Percentiles rank a stretch among this genome's conserved stretches.
Conservation (phyloP, 2,329 filamentous ascomycete genomes). For the Saccharata proteae region DNA sequence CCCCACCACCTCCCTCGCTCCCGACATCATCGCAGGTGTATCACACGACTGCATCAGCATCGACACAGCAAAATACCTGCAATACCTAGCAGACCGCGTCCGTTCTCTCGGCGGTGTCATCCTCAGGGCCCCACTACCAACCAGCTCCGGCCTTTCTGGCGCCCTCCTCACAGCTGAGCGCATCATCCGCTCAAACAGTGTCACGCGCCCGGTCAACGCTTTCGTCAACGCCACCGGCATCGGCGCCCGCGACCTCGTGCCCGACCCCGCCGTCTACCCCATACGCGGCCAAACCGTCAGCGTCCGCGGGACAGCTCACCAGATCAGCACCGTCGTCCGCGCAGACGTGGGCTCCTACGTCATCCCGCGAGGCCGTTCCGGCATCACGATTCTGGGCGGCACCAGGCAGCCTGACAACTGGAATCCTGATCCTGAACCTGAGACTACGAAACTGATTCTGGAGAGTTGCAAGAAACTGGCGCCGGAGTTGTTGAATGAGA, state of each 20-base stretch:
- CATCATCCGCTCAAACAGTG: conserved; percentile 1
- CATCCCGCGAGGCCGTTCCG: conserved; percentile 29
- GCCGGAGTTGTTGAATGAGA: conserved; percentile 21
- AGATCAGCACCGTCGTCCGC: conserved; percentile 12
- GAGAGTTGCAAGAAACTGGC: conserved; percentile 21
- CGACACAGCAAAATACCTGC: conserved; percentile 26
- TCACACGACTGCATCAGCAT: conserved; percentile 24
- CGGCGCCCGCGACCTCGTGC: conserved; percentile 24
- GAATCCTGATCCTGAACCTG: conserved; percentile 19
- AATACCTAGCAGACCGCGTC: conserved; percentile 21
- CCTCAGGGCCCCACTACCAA: conserved; percentile 19
- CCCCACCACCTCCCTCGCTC: conserved; percentile 10
- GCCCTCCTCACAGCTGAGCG: conserved; percentile 13
- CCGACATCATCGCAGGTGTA: conserved; percentile 14
- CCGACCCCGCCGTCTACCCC: conserved; percentile 25
- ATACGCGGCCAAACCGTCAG: conserved; percentile 35
- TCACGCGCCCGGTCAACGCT: conserved; percentile 8
- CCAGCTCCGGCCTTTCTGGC: conserved; percentile 14
- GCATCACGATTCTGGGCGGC: conserved; percentile 33
- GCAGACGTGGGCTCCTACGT: conserved; percentile 25
- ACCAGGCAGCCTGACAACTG: conserved; percentile 30
- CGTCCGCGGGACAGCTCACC: conserved; percentile 28
- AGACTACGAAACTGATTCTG: conserved; percentile 25
- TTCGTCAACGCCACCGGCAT: conserved; percentile 35
- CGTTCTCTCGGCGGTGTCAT: conserved; percentile 14